Conservation (phyloP, 2,329 filamentous ascomycete genomes). For the Emergomyces pasteurianus region DNA sequence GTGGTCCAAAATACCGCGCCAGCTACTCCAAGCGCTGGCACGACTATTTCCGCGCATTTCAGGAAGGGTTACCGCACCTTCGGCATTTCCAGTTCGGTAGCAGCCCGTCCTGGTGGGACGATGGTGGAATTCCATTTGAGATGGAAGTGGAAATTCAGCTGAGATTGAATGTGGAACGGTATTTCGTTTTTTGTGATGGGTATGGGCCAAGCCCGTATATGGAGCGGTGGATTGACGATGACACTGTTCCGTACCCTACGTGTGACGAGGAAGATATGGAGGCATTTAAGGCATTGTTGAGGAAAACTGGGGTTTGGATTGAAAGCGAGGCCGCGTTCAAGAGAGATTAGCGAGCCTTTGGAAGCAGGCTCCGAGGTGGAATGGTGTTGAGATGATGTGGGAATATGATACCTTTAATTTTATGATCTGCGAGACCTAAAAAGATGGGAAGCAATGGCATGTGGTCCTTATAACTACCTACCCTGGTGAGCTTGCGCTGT, state of each 20-base stretch:
- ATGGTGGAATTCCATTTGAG: conserved; percentile 13
- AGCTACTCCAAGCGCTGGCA: conserved; percentile 13
- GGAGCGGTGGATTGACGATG: neutral
- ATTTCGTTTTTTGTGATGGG: conserved; percentile 14
- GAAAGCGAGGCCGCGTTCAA: conserved; percentile 3
- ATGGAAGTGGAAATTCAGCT: conserved; percentile 10
- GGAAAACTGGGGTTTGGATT: conserved; percentile 11
- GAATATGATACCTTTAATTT: too few species aligned
- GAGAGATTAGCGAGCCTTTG: neutral
- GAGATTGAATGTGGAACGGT: conserved; percentile 7
- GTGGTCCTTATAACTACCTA: too few species aligned
- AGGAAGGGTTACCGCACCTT: conserved; percentile 10
- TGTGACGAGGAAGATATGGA: conserved; percentile 9
- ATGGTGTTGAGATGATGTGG: neutral
- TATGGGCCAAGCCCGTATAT: conserved; percentile 13
- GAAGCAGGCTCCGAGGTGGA: neutral
- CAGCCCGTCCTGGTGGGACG: neutral
- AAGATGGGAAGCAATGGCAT: too few species aligned
- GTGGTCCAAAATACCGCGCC: neutral
- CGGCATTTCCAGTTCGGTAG: conserved; percentile 12
- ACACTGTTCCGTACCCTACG: neutral
- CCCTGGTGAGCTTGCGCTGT: too few species aligned
- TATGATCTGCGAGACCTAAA: too few species aligned
- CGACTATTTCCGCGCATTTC: conserved; percentile 15
- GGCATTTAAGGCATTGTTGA: conserved; percentile 10